Percentiles rank a stretch among this genome's conserved stretches.
Evolutionary conservation across 2,329 filamentous ascomycete genomes (phyloP).

Genomic region (Neofusicoccum sp.): DNA sequence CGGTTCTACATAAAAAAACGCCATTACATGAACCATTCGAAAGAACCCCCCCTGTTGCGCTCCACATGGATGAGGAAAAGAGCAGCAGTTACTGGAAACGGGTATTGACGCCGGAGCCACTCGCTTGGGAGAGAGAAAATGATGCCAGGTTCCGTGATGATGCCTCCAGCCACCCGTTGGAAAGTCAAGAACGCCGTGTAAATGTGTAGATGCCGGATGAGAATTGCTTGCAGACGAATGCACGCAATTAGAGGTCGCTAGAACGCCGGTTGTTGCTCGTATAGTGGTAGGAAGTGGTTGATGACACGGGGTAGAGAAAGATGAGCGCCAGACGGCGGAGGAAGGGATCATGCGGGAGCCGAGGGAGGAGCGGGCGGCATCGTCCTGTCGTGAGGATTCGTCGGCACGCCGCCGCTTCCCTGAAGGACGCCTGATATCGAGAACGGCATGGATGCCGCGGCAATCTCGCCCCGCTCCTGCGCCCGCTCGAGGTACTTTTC

Average conservation of each 20-base stretch:
- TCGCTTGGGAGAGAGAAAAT: slow-evolving; percentile 12
- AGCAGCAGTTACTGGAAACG: slow-evolving; percentile 15
- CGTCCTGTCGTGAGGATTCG: slow-evolving; percentile 16
- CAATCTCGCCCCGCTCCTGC: slow-evolving; percentile 17
- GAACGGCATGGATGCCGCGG: not conserved
- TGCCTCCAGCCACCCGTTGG: slow-evolving; percentile 17
- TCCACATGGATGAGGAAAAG: slow-evolving; percentile 1
- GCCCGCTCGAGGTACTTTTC: slow-evolving; percentile 71
- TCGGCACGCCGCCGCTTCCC: slow-evolving; percentile 9
- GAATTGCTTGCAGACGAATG: slow-evolving; percentile 2
- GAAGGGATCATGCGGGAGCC: slow-evolving; percentile 3
- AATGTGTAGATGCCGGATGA: slow-evolving; percentile 19
- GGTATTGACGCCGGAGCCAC: slow-evolving; percentile 21
- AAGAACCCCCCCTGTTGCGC: not conserved
- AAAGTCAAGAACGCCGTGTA: slow-evolving; percentile 19
- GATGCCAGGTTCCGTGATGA: slow-evolving; percentile 19
- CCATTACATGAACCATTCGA: slow-evolving; percentile 9
- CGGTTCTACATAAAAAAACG: slow-evolving; percentile 10
- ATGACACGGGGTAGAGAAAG: slow-evolving; percentile 6
- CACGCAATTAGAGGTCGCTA: slow-evolving; percentile 11
- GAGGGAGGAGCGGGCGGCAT: slow-evolving; percentile 18
- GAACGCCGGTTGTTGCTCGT: slow-evolving; percentile 17
- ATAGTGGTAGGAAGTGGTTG: not conserved
- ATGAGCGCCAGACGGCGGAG: not conserved
- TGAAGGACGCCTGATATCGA: slow-evolving; percentile 16